phyloP scores from a whole-genome alignment of 192 early-diverging fungal species.

The Coemansia sp. region DNA sequence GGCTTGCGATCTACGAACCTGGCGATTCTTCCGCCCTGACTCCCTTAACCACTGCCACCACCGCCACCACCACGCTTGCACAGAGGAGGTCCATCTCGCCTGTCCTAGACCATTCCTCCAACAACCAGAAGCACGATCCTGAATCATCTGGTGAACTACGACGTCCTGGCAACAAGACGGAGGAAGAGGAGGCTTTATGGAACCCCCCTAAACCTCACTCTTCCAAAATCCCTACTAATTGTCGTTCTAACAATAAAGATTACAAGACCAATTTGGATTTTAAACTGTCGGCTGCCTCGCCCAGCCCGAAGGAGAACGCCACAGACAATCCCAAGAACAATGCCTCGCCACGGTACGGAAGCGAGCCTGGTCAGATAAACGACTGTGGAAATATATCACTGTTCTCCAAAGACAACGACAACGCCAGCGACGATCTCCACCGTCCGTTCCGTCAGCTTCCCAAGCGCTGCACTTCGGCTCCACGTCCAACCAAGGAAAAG shows the following conservation, averaged over 20 bases:
- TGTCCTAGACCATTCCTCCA: no score
- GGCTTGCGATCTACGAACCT: background rate
- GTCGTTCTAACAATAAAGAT: background rate
- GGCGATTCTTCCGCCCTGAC: background rate
- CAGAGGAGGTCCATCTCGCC: background rate
- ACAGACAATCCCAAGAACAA: background rate
- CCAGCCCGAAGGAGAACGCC: background rate
- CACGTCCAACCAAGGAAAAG: background rate
- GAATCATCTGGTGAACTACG: background rate
- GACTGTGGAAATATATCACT: background rate
- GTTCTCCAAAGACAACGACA: background rate
- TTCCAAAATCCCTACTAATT: background rate
- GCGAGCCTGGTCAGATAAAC: background rate
- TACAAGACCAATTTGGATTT: background rate
- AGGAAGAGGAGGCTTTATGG: background rate
- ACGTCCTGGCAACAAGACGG: background rate
- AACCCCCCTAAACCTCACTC: background rate
- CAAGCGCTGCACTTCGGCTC: background rate
- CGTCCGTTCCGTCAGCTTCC: background rate
- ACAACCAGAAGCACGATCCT: background rate
- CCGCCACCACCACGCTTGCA: background rate
- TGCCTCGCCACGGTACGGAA: background rate
- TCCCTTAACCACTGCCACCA: background rate
- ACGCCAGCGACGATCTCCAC: background rate
- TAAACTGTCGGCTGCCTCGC: background rate